Conservation (phyloP, 169 alveolate species). For the Plasmodium ovale region DNA sequence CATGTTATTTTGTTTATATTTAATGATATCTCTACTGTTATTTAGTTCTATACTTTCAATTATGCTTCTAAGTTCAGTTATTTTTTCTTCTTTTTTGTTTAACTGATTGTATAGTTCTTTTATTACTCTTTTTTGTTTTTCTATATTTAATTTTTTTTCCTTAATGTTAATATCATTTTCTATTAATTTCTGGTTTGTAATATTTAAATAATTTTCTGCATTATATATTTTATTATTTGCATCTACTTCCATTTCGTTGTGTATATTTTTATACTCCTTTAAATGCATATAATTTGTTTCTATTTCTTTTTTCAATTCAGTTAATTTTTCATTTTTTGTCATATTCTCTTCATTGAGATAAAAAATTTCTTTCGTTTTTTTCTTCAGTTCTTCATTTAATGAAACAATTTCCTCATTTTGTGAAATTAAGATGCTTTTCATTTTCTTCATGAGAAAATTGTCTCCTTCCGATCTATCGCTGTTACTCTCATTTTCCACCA, state of each 20-base stretch:
- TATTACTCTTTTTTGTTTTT: constrained; percentile 68
- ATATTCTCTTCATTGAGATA: constrained; percentile 51
- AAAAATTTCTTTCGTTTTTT: constrained; percentile 40
- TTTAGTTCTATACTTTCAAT: constrained; percentile 63
- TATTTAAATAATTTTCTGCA: constrained; percentile 31
- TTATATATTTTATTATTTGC: constrained; percentile 48
- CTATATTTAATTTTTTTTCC: constrained; percentile 56
- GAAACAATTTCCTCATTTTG: constrained; percentile 62
- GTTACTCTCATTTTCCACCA: constrained; percentile 1
- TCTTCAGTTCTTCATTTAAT: constrained; percentile 47
- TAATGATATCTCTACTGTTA: constrained; percentile 53
- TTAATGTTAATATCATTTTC: constrained; percentile 37
- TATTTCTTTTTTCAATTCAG: constrained; percentile 51
- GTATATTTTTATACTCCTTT: constrained; percentile 29
- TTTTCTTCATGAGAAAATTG: constrained; percentile 25
- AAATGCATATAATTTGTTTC: constrained; percentile 41
- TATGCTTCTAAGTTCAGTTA: constrained; percentile 22
- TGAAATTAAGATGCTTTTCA: constrained; percentile 47
- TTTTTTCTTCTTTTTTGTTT: constrained; percentile 60
- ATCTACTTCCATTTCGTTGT: constrained; percentile 29
- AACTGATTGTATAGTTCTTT: constrained; percentile 55
- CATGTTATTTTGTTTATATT: constrained; percentile 61
- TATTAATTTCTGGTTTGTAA: constrained; percentile 31
- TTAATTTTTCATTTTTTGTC: constrained; percentile 53
- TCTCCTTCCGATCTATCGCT: constrained; percentile 12